Evolutionary conservation across 306 rosid species (phyloP).

Genomic region (Glycyrrhiza uralensis): DNA sequence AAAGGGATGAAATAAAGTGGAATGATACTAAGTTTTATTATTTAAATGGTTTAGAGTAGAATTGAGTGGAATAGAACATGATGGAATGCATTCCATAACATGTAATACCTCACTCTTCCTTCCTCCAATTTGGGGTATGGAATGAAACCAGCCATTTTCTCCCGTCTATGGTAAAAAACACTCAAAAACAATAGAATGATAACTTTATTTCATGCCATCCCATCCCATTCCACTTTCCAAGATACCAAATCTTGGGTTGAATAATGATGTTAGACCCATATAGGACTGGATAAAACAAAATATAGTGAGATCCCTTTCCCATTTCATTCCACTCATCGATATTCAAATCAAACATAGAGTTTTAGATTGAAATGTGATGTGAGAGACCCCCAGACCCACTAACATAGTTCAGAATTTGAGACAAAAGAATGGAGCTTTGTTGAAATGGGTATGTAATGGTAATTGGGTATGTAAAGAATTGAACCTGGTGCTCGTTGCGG

Average conservation of each 20-base stretch:
- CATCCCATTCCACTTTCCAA: not conserved
- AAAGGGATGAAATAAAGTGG: not conserved
- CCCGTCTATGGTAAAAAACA: not conserved
- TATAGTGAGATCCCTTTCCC: not conserved
- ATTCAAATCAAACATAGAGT: not conserved
- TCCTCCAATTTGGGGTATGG: not conserved
- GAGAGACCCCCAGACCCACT: not conserved
- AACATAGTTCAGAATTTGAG: too few relatives aligned
- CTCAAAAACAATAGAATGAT: not conserved
- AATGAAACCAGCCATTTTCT: not conserved
- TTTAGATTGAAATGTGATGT: not conserved
- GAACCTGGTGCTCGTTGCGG: slow-evolving; percentile 81
- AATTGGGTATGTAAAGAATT: too few relatives aligned
- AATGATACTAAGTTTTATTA: not conserved
- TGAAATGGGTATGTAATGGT: too few relatives aligned
- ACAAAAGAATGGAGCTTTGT: too few relatives aligned
- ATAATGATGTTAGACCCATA: not conserved
- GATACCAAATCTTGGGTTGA: not conserved
- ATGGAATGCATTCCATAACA: not conserved
- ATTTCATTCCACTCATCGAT: not conserved
- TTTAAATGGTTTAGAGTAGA: not conserved
- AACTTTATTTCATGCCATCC: not conserved
- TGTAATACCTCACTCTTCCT: not conserved
- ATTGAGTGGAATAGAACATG: too few relatives aligned
- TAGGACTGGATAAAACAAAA: not conserved